Percentiles rank a stretch among this genome's conserved stretches.
These are phyloP conservation scores for Eurotiales sp. DNA, from an alignment of 2,329 filamentous ascomycete genomes.

Conservation along the genomic window DNA sequence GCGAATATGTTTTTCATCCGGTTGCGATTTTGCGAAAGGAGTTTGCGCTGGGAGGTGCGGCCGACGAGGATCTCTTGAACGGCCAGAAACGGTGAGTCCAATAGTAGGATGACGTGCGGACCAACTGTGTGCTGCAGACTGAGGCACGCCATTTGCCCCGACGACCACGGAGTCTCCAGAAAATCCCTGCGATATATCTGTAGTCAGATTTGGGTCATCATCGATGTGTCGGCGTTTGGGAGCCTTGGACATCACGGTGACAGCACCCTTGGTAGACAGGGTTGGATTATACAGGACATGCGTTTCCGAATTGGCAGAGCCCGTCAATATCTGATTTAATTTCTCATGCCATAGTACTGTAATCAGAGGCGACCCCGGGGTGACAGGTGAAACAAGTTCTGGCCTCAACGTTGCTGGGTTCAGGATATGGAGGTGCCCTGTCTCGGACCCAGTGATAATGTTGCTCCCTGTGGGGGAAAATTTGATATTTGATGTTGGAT, in stretches of 20 bases:
- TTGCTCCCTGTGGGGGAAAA: slow-evolving; percentile 82
- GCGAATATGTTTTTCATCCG: slow-evolving; percentile 83
- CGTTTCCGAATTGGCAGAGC: slow-evolving; percentile 84
- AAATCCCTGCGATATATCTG: slow-evolving; percentile 74
- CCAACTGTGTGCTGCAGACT: slow-evolving; percentile 64
- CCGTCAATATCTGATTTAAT: slow-evolving; percentile 93
- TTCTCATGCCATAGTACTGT: slow-evolving; percentile 88
- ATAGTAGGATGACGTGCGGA: slow-evolving; percentile 63
- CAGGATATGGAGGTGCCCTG: slow-evolving; percentile 84
- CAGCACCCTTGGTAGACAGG: slow-evolving; percentile 76
- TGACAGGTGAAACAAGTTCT: slow-evolving; percentile 85
- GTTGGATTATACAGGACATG: slow-evolving; percentile 86
- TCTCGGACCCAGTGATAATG: slow-evolving; percentile 83
- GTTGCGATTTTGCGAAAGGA: slow-evolving; percentile 85
- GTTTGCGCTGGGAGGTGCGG: slow-evolving; percentile 83
- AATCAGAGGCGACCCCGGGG: slow-evolving; percentile 75
- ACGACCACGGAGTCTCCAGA: slow-evolving; percentile 78
- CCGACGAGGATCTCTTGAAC: slow-evolving; percentile 71
- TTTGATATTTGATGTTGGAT: slow-evolving; percentile 78
- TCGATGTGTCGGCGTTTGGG: slow-evolving; percentile 95
- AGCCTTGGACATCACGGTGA: slow-evolving; percentile 85
- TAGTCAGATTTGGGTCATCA: slow-evolving; percentile 83
- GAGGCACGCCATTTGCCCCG: slow-evolving; percentile 66
- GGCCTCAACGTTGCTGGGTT: slow-evolving; percentile 86
- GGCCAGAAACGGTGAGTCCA: slow-evolving; percentile 74